Conservation (phyloP, 805 yeast species). For the Spathaspora boniae region DNA sequence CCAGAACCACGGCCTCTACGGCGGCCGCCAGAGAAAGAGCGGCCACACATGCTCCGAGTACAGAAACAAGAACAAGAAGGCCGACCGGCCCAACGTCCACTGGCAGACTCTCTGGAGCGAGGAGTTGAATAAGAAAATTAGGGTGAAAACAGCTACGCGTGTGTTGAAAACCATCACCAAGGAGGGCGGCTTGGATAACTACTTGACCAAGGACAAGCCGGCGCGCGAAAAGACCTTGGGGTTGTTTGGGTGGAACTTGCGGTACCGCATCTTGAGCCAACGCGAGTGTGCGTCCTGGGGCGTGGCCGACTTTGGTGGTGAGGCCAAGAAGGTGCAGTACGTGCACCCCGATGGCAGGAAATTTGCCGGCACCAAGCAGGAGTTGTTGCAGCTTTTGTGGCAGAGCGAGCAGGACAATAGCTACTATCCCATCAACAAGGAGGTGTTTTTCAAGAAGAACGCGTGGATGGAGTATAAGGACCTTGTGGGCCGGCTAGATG, state of each 20-base stretch:
- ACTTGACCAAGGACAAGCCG: conserved; percentile 79
- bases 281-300: conserved; percentile 38
- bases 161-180: conserved; percentile 83
- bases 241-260: conserved; percentile 85
- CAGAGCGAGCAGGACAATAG: conserved; percentile 45
- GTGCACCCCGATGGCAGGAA: conserved; percentile 44
- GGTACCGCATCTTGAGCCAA: conserved; percentile 63
- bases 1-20: conserved; percentile 84
- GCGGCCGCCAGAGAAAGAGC: conserved; percentile 76
- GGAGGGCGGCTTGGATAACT: conserved; percentile 94
- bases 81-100: conserved; percentile 80
- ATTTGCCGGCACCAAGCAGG: conserved; percentile 63
- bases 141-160: conserved; percentile 66
- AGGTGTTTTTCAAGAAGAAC: conserved; percentile 44
- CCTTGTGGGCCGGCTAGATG: conserved; percentile 48
- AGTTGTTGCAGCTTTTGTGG: conserved; percentile 52
- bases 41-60: conserved; percentile 79
- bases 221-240: conserved; percentile 93
- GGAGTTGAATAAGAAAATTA: conserved; percentile 53
- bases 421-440: conserved; percentile 43
- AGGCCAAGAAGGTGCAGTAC: conserved; percentile 41
- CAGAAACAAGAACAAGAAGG: conserved; percentile 68
- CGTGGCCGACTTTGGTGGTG: conserved; percentile 22
- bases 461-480: conserved; percentile 44
- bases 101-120: conserved; percentile 82